These are phyloP conservation scores for Spergularia azorica DNA, from an alignment of 179 eudicot species.

Conservation along the genomic window DNA sequence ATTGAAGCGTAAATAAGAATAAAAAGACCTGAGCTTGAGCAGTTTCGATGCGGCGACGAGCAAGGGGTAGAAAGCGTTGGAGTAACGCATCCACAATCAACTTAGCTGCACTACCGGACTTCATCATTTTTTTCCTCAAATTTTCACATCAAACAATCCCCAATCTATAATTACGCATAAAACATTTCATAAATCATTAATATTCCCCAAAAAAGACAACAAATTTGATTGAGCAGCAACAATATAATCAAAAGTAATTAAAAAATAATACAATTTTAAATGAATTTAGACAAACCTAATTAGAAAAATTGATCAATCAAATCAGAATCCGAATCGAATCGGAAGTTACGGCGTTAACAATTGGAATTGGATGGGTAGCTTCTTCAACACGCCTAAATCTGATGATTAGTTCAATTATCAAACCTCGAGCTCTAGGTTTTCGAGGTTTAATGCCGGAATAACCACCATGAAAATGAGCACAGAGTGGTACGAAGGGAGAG, in stretches of 20 bases:
- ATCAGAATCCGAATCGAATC: background rate
- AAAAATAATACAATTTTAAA: background rate
- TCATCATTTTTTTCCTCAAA: slow-evolving; percentile 43
- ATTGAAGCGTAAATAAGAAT: background rate
- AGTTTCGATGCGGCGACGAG: slow-evolving; percentile 93
- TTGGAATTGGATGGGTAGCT: background rate
- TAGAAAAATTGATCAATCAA: background rate
- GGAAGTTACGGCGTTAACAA: background rate
- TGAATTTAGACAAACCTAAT: background rate
- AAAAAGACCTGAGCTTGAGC: slow-evolving; percentile 88
- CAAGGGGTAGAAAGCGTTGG: slow-evolving; percentile 96
- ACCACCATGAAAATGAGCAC: background rate
- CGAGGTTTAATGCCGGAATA: background rate
- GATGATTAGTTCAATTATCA: background rate
- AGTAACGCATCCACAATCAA: slow-evolving; percentile 89
- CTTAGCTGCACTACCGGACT: slow-evolving; percentile 93
- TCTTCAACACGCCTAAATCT: background rate
- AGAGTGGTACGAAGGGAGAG: no score
- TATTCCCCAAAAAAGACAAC: background rate
- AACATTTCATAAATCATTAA: background rate
- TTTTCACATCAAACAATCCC: background rate
- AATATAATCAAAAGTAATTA: background rate
- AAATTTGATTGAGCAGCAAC: background rate
- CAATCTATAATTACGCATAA: background rate
- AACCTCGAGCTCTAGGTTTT: no score